A percentile compares a stretch with the other conserved stretches of the same genome.
These are phyloP conservation scores for Pestalotiopsis sp. DNA, from an alignment of 2,329 filamentous ascomycete species.

Conservation along the genomic window DNA sequence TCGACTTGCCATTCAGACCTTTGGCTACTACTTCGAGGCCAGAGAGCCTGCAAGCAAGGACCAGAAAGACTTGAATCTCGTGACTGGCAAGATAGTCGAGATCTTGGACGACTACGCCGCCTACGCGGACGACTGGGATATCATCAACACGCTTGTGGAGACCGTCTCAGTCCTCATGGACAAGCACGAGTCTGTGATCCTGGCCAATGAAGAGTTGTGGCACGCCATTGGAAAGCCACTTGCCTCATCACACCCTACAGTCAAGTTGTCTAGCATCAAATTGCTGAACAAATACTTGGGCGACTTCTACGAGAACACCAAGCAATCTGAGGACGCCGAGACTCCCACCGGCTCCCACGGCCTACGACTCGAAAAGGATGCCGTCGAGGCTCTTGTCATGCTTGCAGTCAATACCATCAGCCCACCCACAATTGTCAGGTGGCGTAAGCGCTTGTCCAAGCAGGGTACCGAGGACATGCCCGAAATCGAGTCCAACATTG, in stretches of 20 bases:
- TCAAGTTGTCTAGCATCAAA: conserved; percentile 75
- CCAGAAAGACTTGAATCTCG: conserved; percentile 65
- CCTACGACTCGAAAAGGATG: conserved; percentile 63
- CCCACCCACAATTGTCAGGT: conserved; percentile 39
- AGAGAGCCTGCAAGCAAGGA: conserved; percentile 59
- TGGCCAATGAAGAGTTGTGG: conserved; percentile 73
- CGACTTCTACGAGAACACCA: conserved; percentile 70
- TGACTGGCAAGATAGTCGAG: conserved; percentile 55
- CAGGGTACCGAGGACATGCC: conserved; percentile 11
- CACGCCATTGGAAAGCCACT: conserved; percentile 65
- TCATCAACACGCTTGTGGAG: conserved; percentile 72
- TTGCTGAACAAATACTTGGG: conserved; percentile 77
- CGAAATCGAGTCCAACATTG: conserved; percentile 11
- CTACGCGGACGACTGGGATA: conserved; percentile 63
- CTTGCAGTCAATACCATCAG: conserved; percentile 27
- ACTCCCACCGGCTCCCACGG: conserved; percentile 71
- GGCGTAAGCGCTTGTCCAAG: conserved; percentile 28
- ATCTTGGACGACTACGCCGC: conserved; percentile 56
- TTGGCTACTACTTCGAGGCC: conserved; percentile 78
- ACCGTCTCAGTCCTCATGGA: conserved; percentile 68
- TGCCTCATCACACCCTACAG: conserved; percentile 68
- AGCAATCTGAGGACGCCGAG: conserved; percentile 51
- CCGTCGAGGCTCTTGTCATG: conserved; percentile 59
- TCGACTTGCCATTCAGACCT: conserved; percentile 76
- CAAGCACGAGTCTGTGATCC: conserved; percentile 61